phyloP scores from a whole-genome alignment of 78 protist genomes.

The Cavenderia fasciculata region DNA sequence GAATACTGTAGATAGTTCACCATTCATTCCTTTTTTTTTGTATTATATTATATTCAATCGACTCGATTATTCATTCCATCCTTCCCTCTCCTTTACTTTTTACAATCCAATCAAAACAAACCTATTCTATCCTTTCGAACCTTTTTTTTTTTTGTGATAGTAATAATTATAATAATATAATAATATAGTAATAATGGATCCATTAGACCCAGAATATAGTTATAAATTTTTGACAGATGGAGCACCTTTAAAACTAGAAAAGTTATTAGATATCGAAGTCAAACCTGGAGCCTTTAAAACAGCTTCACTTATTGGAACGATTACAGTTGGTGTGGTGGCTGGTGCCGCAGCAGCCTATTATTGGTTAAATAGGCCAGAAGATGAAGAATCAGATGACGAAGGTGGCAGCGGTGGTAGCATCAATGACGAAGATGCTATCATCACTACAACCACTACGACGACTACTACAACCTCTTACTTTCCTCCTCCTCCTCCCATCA shows the following conservation, averaged over 20 bases:
- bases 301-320: not conserved
- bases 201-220: constrained; percentile 25
- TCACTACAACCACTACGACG: constrained; percentile 26
- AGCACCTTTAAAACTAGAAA: constrained; percentile 53
- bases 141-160: too few species aligned
- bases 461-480: constrained; percentile 27
- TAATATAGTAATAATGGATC: constrained; percentile 28
- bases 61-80: too few species aligned
- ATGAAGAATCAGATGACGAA: not conserved
- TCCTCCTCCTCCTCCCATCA: too few species aligned
- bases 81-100: too few species aligned
- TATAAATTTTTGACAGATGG: constrained; percentile 53
- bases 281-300: constrained; percentile 34
- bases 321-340: constrained; percentile 25
- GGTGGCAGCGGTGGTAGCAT: not conserved
- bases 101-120: too few species aligned
- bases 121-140: too few species aligned
- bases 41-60: too few species aligned
- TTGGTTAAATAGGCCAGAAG: constrained; percentile 12
- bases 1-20: too few species aligned
- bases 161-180: too few species aligned
- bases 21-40: too few species aligned
- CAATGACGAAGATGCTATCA: not conserved
- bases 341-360: constrained; percentile 35
- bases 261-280: constrained; percentile 39